Evolutionary conservation across 2,329 filamentous ascomycete species (phyloP).

Genomic region (Onygenales sp.): DNA sequence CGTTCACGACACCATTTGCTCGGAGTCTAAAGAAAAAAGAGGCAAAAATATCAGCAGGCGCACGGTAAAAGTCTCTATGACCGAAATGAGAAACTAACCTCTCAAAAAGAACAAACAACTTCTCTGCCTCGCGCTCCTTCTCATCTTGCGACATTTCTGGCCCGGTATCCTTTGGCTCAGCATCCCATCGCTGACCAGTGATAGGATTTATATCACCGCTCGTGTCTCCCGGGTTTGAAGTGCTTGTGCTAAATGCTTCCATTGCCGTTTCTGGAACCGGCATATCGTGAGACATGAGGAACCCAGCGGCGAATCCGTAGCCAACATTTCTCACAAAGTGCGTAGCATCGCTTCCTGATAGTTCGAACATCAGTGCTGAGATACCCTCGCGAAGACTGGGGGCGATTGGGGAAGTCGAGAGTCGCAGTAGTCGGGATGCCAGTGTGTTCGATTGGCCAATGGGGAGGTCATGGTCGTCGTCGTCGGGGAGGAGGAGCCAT

Average conservation of each 20-base stretch:
- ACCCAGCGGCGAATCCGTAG: slow-evolving; percentile 88
- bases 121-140: slow-evolving; percentile 84
- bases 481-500: slow-evolving; percentile 61
- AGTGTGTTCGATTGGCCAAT: slow-evolving; percentile 68
- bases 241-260: slow-evolving; percentile 40
- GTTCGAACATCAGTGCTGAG: slow-evolving; percentile 71
- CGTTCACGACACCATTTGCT: slow-evolving; percentile 64
- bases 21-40: slow-evolving; percentile 43
- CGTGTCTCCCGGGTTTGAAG: slow-evolving; percentile 20
- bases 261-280: slow-evolving; percentile 59
- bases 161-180: slow-evolving; percentile 49
- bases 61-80: neutral
- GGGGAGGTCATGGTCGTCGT: slow-evolving; percentile 64
- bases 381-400: slow-evolving; percentile 66
- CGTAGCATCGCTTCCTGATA: slow-evolving; percentile 70
- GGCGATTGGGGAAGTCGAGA: slow-evolving; percentile 64
- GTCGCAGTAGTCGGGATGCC: slow-evolving; percentile 64
- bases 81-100: slow-evolving; percentile 41
- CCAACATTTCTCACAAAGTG: slow-evolving; percentile 86
- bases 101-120: slow-evolving; percentile 83
- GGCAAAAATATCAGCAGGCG: neutral
- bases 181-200: slow-evolving; percentile 71
- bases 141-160: slow-evolving; percentile 83
- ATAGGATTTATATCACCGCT: slow-evolving; percentile 61
- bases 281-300: slow-evolving; percentile 76